Evolutionary conservation across 2,329 filamentous ascomycete species (phyloP).

Genomic region (Coniella vitis): DNA sequence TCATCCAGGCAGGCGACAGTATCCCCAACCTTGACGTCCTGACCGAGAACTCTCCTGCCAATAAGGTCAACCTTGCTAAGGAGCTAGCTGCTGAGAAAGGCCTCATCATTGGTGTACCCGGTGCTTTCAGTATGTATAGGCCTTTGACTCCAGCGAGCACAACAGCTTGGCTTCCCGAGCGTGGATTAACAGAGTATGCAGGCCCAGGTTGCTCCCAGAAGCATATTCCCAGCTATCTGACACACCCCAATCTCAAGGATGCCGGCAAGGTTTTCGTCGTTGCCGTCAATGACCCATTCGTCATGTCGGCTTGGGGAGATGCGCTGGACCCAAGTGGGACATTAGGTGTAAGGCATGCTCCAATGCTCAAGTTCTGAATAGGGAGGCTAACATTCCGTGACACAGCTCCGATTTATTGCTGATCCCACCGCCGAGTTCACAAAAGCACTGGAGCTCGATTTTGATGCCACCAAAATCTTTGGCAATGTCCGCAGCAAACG

Average conservation of each 20-base stretch:
- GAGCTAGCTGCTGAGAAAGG: constrained; percentile 68
- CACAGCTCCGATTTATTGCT: constrained; percentile 78
- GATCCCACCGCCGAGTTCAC: constrained; percentile 77
- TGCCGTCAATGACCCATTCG: constrained; percentile 89
- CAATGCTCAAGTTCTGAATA: not conserved
- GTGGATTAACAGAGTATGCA: constrained; percentile 1
- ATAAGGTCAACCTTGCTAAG: constrained; percentile 79
- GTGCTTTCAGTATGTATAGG: constrained; percentile 53
- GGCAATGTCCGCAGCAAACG: constrained; percentile 79
- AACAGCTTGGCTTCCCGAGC: not conserved
- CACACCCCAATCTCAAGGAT: constrained; percentile 67
- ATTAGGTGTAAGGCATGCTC: constrained; percentile 60
- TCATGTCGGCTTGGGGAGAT: constrained; percentile 89
- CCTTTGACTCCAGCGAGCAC: not conserved
- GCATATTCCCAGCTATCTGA: constrained; percentile 84
- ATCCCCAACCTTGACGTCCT: constrained; percentile 73
- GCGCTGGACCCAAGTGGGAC: constrained; percentile 67
- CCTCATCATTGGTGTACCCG: constrained; percentile 78
- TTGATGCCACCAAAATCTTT: constrained; percentile 74
- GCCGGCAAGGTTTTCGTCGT: constrained; percentile 85
- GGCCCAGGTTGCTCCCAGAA: constrained; percentile 45
- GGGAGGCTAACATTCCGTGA: not conserved
- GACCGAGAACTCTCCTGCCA: constrained; percentile 79
- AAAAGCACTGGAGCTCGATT: constrained; percentile 73
- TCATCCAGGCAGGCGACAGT: constrained; percentile 71